A percentile compares a stretch with the other conserved stretches of the same genome.
These are phyloP conservation scores for Epithele typhae DNA, from an alignment of 768 basidiomycete genomes.

Conservation along the genomic window DNA sequence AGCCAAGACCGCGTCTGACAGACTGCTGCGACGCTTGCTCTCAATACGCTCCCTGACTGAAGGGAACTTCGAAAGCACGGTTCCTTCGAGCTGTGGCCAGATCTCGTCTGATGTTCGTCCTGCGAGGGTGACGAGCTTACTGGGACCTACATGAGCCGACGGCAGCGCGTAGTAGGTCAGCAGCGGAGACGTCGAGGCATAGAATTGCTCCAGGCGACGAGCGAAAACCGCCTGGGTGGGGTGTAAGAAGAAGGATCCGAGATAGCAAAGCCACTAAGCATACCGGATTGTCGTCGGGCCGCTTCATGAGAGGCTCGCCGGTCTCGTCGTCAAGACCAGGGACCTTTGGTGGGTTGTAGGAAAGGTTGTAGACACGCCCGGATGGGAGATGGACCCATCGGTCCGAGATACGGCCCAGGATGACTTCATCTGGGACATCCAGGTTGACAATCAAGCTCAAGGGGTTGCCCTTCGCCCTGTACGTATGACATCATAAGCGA, in stretches of 20 bases:
- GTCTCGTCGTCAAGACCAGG: slow-evolving; percentile 82
- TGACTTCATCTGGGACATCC: slow-evolving; percentile 84
- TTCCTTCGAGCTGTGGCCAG: slow-evolving; percentile 75
- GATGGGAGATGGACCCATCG: slow-evolving; percentile 88
- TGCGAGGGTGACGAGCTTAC: slow-evolving; percentile 55
- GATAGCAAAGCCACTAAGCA: slow-evolving; percentile 22
- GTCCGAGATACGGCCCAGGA: slow-evolving; percentile 82
- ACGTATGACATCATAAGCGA: not conserved
- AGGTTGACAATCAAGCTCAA: slow-evolving; percentile 82
- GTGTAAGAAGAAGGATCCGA: no score
- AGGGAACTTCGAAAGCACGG: slow-evolving; percentile 57
- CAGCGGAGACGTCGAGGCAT: slow-evolving; percentile 77
- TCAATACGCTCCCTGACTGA: slow-evolving; percentile 47
- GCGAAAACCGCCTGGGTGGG: slow-evolving; percentile 65
- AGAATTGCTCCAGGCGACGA: slow-evolving; percentile 72
- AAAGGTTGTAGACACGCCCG: slow-evolving; percentile 86
- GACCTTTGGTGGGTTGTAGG: slow-evolving; percentile 80
- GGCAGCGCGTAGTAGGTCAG: slow-evolving; percentile 58
- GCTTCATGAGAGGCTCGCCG: slow-evolving; percentile 81
- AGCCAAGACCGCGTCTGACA: slow-evolving; percentile 49
- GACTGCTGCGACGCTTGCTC: slow-evolving; percentile 42
- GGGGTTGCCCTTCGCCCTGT: slow-evolving; percentile 57
- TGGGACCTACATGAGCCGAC: slow-evolving; percentile 33
- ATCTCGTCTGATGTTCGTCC: slow-evolving; percentile 86
- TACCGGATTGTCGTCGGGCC: slow-evolving; percentile 88